These are phyloP conservation scores for Dothidotthia symphoricarpi DNA, from an alignment of 2,329 filamentous ascomycete species.

Conservation along the genomic window DNA sequence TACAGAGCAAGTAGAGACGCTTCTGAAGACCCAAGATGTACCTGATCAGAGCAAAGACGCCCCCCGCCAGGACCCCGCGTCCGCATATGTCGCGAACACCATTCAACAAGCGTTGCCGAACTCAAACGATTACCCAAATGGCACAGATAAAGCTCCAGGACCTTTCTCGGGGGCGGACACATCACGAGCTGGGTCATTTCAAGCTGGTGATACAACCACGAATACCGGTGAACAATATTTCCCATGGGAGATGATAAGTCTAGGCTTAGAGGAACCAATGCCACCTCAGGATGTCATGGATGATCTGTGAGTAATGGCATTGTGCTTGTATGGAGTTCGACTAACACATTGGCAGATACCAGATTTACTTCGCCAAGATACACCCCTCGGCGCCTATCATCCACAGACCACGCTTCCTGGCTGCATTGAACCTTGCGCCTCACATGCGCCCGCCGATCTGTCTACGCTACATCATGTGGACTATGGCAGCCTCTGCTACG, in stretches of 20 bases:
- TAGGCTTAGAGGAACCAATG: conserved; percentile 78
- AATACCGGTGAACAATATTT: conserved; percentile 45
- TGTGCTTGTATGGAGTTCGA: not conserved
- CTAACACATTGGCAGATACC: conserved; percentile 56
- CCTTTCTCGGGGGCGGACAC: conserved; percentile 14
- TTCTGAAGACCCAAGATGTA: conserved; percentile 76
- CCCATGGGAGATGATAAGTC: conserved; percentile 80
- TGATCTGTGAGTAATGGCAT: conserved; percentile 62
- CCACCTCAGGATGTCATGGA: conserved; percentile 79
- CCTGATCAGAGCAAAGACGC: conserved; percentile 30
- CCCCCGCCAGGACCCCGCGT: conserved; percentile 23
- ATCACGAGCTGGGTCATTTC: conserved; percentile 19
- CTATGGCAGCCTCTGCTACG: conserved; percentile 78
- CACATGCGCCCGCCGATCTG: conserved; percentile 82
- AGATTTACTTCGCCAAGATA: conserved; percentile 87
- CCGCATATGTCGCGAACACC: conserved; percentile 35
- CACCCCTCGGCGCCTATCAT: conserved; percentile 86
- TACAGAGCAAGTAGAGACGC: conserved; percentile 85
- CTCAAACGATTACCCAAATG: conserved; percentile 18
- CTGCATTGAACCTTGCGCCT: conserved; percentile 86
- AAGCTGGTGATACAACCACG: conserved; percentile 13
- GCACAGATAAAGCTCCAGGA: conserved; percentile 9
- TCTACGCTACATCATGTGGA: conserved; percentile 93
- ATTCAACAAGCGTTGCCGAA: conserved; percentile 25
- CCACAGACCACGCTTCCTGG: conserved; percentile 81